Evolutionary conservation across 306 rosid species (phyloP).

Genomic region (Vigna hirtella): DNA sequence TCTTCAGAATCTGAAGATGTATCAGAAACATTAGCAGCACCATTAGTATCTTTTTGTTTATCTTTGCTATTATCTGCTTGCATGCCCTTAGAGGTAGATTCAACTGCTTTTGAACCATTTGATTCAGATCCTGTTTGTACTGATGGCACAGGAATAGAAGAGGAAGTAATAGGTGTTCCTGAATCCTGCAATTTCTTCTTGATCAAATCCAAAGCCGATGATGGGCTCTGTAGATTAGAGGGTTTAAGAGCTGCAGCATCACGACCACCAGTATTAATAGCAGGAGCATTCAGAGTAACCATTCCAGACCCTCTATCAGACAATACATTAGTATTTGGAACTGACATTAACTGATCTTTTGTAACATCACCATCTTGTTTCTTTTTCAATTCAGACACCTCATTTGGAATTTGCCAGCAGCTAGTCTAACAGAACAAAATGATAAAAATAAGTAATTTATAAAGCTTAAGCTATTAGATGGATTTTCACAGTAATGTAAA

Average conservation of each 20-base stretch:
- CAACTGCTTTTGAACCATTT: conserved; percentile 76
- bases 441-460: conserved; percentile 4
- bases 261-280: conserved; percentile 92
- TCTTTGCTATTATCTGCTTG: conserved; percentile 77
- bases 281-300: conserved; percentile 80
- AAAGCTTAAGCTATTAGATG: neutral
- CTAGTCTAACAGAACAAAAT: conserved; percentile 68
- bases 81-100: conserved; percentile 64
- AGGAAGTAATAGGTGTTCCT: conserved; percentile 79
- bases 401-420: conserved; percentile 98
- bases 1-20: conserved; percentile 97
- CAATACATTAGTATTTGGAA: conserved; percentile 62
- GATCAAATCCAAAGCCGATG: conserved; percentile 92
- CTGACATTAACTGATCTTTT: conserved; percentile 61
- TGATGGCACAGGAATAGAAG: conserved; percentile 64
- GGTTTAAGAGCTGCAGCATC: conserved; percentile 79
- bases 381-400: conserved; percentile 86
- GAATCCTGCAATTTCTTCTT: conserved; percentile 96
- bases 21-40: conserved; percentile 75
- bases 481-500: neutral
- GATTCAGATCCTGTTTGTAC: conserved; percentile 63
- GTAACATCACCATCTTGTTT: conserved; percentile 73
- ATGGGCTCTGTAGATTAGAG: conserved; percentile 60
- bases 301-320: conserved; percentile 77
- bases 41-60: conserved; percentile 80